A percentile compares a stretch with the other conserved stretches of the same genome.
Evolutionary conservation across 2,329 filamentous ascomycete genomes (phyloP).

Genomic region (Cercospora canescens): DNA sequence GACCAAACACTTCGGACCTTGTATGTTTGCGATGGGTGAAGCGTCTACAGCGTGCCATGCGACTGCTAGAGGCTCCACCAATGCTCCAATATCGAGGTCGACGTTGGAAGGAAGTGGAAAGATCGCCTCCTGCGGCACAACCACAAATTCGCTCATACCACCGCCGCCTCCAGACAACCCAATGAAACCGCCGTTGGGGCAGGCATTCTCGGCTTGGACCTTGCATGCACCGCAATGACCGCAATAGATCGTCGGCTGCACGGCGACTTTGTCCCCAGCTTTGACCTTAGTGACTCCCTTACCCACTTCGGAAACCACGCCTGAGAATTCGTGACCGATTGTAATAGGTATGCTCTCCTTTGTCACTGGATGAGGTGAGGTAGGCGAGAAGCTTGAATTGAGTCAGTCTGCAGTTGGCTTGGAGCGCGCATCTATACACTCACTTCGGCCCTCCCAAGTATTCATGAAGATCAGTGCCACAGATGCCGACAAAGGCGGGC

Average conservation of each 20-base stretch:
- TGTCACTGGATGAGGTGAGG: conserved; percentile 58
- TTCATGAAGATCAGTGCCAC: conserved; percentile 41
- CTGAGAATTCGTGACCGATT: conserved; percentile 66
- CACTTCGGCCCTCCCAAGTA: conserved; percentile 41
- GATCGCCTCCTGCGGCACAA: conserved; percentile 50
- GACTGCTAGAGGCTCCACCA: conserved; percentile 64
- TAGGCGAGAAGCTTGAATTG: conserved; percentile 49
- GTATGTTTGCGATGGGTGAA: conserved; percentile 43
- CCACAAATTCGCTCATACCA: conserved; percentile 57
- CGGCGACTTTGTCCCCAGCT: conserved; percentile 58
- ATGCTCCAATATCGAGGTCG: conserved; percentile 55
- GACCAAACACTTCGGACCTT: conserved; percentile 53
- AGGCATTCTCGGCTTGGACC: conserved; percentile 57
- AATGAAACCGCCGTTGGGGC: conserved; percentile 55
- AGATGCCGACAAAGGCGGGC: conserved; percentile 53
- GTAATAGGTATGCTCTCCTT: conserved; percentile 58
- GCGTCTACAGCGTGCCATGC: conserved; percentile 64
- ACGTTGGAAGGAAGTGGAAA: conserved; percentile 55
- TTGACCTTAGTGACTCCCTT: conserved; percentile 42
- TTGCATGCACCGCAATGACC: conserved; percentile 57
- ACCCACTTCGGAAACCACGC: conserved; percentile 61
- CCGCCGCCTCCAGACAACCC: conserved; percentile 51
- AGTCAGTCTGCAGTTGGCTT: not conserved
- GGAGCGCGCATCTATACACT: not conserved
- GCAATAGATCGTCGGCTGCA: conserved; percentile 63